These are phyloP conservation scores for Ceriops zippeliana DNA, from an alignment of 345 rosid species.

Conservation along the genomic window DNA sequence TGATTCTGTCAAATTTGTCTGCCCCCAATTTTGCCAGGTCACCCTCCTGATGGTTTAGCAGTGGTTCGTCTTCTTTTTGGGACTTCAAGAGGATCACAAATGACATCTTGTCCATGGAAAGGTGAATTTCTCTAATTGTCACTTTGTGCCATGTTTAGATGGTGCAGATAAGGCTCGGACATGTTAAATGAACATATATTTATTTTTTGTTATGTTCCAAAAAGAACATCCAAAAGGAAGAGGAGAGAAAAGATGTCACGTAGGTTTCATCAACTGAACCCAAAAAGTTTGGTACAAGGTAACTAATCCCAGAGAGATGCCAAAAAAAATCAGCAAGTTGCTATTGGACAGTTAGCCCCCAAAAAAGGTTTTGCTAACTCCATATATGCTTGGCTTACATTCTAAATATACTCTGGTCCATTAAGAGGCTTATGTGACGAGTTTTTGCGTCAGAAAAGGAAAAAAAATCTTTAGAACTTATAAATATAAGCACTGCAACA, in stretches of 20 bases:
- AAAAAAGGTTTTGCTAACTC: constrained; percentile 25
- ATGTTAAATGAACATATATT: not conserved
- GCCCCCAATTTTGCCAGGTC: constrained; percentile 8
- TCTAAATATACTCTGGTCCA: constrained; percentile 23
- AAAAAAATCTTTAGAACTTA: too few species aligned
- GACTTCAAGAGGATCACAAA: not conserved
- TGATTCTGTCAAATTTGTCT: constrained; percentile 11
- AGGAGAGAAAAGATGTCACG: not conserved
- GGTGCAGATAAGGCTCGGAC: not conserved
- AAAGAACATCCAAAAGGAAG: not conserved
- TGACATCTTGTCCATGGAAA: not conserved
- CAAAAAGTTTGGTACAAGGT: not conserved
- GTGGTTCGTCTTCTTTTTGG: not conserved
- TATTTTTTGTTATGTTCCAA: not conserved
- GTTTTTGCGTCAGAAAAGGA: too few species aligned
- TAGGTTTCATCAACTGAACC: constrained; percentile 6
- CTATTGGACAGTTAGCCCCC: constrained; percentile 10
- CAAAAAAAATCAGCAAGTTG: constrained; percentile 18
- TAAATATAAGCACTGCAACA: too few species aligned
- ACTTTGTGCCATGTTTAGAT: constrained; percentile 1
- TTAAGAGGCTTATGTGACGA: not conserved
- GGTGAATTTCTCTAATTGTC: not conserved
- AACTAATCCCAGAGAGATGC: constrained; percentile 17
- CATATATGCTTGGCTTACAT: constrained; percentile 28
- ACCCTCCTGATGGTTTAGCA: not conserved